Percentiles rank a stretch among this genome's conserved stretches.
Evolutionary conservation across 805 yeast genomes (phyloP).

Genomic region (Candida maris): DNA sequence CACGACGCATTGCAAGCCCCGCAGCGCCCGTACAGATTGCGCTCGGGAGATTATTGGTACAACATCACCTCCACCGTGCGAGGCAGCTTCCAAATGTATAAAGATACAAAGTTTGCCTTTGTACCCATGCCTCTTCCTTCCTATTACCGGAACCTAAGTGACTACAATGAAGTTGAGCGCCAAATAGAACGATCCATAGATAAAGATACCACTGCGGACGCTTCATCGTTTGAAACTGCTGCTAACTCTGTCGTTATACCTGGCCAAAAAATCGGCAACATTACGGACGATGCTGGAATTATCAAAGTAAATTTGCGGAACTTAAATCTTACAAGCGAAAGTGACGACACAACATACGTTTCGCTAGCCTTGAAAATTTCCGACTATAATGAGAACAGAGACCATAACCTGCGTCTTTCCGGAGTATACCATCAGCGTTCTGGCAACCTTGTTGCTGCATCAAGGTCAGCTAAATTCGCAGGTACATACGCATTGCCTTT

Average conservation of each 20-base stretch:
- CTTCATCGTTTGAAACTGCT: constrained; percentile 11
- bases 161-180: constrained; percentile 17
- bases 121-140: constrained; percentile 31
- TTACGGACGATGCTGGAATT: constrained; percentile 26
- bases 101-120: constrained; percentile 13
- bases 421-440: constrained; percentile 66
- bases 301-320: constrained; percentile 19
- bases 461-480: constrained; percentile 61
- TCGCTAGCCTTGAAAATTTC: constrained; percentile 29
- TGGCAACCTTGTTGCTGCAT: constrained; percentile 57
- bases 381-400: constrained; percentile 47
- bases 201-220: constrained; percentile 14
- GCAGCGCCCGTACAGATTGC: neutral
- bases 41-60: constrained; percentile 24
- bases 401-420: constrained; percentile 46
- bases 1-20: constrained; percentile 13
- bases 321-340: constrained; percentile 7
- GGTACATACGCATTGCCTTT: constrained; percentile 63
- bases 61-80: constrained; percentile 48
- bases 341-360: constrained; percentile 32
- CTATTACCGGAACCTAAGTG: constrained; percentile 23
- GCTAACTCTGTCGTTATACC: constrained; percentile 6
- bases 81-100: constrained; percentile 37
- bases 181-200: constrained; percentile 5
- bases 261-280: constrained; percentile 20